These are phyloP conservation scores for Podospora fimiseda DNA, from an alignment of 495 filamentous ascomycete genomes.

Conservation along the genomic window DNA sequence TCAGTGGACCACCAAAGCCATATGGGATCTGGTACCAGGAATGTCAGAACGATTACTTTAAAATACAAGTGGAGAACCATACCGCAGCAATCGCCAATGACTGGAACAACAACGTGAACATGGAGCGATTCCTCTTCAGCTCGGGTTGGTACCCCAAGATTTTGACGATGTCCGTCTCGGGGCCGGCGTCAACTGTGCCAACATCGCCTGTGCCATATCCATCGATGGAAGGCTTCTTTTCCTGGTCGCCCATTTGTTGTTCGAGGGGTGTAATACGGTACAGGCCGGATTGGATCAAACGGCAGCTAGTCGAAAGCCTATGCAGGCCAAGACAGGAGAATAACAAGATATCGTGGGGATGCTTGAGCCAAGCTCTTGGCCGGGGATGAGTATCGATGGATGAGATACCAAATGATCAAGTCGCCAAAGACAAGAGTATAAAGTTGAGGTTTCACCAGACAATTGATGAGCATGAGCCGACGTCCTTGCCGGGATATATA, in stretches of 20 bases:
- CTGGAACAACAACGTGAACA: constrained; percentile 36
- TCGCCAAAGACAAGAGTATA: too few species aligned
- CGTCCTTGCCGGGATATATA: too few species aligned
- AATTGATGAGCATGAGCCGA: too few species aligned
- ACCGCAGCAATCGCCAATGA: constrained; percentile 40
- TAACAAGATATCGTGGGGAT: background rate
- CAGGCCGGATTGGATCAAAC: background rate
- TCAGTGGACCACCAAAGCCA: constrained; percentile 35
- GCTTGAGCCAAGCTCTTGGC: background rate
- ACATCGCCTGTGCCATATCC: constrained; percentile 6
- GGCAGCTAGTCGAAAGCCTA: background rate
- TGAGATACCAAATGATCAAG: too few species aligned
- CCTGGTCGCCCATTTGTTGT: background rate
- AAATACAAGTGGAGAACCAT: too few species aligned
- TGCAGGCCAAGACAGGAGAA: background rate
- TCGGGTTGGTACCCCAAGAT: constrained; percentile 58
- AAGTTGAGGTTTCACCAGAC: background rate
- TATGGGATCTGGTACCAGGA: constrained; percentile 30
- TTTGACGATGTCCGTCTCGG: constrained; percentile 31
- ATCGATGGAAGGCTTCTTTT: constrained; percentile 9
- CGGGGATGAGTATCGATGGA: background rate
- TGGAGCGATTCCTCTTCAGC: constrained; percentile 46
- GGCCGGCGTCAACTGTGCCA: background rate
- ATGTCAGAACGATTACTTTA: too few species aligned
- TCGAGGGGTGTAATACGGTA: background rate